Base-by-base conservation (phyloP, 1,284 basidiomycete genomes). In the Amylostereum chailletii region DNA sequence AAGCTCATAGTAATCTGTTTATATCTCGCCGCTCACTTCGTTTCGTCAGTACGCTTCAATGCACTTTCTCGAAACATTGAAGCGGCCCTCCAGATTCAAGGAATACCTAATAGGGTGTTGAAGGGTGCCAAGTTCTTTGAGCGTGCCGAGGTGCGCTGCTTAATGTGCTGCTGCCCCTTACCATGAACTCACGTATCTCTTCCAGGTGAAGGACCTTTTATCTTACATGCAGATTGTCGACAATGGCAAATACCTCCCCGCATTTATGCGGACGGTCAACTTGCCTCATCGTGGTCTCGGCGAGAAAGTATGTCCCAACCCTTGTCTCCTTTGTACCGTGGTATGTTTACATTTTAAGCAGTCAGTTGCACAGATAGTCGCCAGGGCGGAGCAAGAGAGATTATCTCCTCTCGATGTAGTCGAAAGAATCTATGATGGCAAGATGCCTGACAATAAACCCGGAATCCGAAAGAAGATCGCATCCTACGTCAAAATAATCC, bases 121-220 rank as follows among this genome's bases (percentile, higher is more conserved):
- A 86, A 83, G 10, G 90, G 90, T 0, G 82, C 87, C 63, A 89
- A 86, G 63, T 94, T 94, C 75, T 94, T 94, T 60, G 89, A 94
- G 54, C 82, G 91, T 5, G 65, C 79, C 56, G 89, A 90, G 71
- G 82, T 81, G 34, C 6, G 47, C 8, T 45, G 7, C 27, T 42
- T 7, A 10, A 26, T 31, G 11, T 44, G n/a, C 31, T 42, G 27
- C 4, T 41, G 54, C 53, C 49, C 63, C 66, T 36, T 30, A 8
- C 26, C 5, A 34, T 34, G 9, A 26, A 37, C 38, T 38, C 36
- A n/a, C 31, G 10, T 11, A 32, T 32, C 39, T 31, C 8, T 51
- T 26, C 2, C 38, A 84, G 76, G 78, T 96, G 62, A 94, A 93
- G 68, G 90, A 94, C 62, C 58, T 94, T 27, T 68, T 95, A n/a